Conservation (phyloP, 208 protist species). For the Angomonas ambiguus region DNA sequence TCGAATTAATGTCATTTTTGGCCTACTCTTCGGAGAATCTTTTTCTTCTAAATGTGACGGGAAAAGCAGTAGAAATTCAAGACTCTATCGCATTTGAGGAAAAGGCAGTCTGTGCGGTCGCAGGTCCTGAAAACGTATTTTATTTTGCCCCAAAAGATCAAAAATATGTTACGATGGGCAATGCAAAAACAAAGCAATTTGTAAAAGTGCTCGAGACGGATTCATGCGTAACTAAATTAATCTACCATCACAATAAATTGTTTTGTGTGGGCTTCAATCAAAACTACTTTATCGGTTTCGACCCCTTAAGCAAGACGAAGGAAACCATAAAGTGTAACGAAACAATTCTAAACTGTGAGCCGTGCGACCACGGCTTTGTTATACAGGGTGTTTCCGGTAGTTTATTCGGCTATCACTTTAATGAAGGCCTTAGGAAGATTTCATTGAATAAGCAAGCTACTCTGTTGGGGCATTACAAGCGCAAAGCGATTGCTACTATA, state of each 20-base stretch:
- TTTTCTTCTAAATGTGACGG: background rate
- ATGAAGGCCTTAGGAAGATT: slow-evolving; percentile 38
- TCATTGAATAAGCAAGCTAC: background rate
- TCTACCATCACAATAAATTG: slow-evolving; percentile 60
- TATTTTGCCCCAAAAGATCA: background rate
- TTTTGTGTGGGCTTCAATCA: slow-evolving; percentile 30
- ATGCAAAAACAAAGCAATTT: background rate
- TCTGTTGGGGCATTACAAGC: slow-evolving; percentile 46
- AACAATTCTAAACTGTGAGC: slow-evolving; percentile 28
- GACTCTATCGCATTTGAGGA: background rate
- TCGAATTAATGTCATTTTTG: background rate
- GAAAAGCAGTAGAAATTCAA: background rate
- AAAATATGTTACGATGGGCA: slow-evolving; percentile 12
- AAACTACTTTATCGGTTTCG: slow-evolving; percentile 36
- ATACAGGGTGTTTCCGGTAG: slow-evolving; percentile 26
- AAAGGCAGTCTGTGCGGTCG: background rate
- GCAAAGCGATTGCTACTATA: slow-evolving; percentile 20
- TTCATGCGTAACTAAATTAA: slow-evolving; percentile 21
- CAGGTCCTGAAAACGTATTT: background rate
- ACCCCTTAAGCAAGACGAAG: slow-evolving; percentile 41
- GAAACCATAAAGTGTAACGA: slow-evolving; percentile 41
- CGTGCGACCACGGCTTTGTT: slow-evolving; percentile 72
- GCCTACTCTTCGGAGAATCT: background rate
- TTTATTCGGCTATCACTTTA: slow-evolving; percentile 67
- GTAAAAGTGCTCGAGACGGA: slow-evolving; percentile 19